Base-by-base conservation (phyloP, 805 yeast genomes). In the Blastobotrys mokoenaii region DNA sequence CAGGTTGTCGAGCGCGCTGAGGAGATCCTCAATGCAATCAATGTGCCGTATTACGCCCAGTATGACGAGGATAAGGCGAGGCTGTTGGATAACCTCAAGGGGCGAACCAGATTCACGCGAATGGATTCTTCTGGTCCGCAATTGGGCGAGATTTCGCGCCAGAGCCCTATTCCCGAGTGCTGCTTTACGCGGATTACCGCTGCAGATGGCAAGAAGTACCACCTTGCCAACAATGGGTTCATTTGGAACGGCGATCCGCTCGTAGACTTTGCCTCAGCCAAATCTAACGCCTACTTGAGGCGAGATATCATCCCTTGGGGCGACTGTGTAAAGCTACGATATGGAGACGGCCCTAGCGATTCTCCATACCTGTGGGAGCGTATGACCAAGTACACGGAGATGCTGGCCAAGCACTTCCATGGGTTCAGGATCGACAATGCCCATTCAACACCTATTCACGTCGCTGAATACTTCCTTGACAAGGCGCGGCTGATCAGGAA, bases 251-350 rank as follows among this genome's bases (percentile, higher is more conserved):
- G 96, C 9, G 81, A 90, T 54, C 97, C 97, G 1, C 65, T 89
- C 46, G 82, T 86, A 2, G 97, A 90, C 65, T 90, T 90, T 73
- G 98, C 97, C 0, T 83, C 95, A 0, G 63, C 72, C 25, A 55
- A 79, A 45, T 79, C 95, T 3, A 82, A 77, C 58, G 89, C 94
- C 3, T 90, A 93, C 59, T 65, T 90, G 41, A 73, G 95, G 44
- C 76, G 98, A 60, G 96, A 90, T 63, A 95, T 90, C 10, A 88
- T 90, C 53, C 85, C 90, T 20, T 90, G 98, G 98, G 93, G 96
- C 2, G 98, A 90, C 61, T 90, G 98, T 70, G 89, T 90, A 46
- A 90, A 90, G 62, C 69, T 90, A 51, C 74, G 98, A 48, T 90
- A 88, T 61, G 98, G 97, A 2, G 50, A 66, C 0, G 67, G 71